A percentile compares a stretch with the other conserved stretches of the same genome.
These are phyloP conservation scores for Obba rivulosa DNA, from an alignment of 768 basidiomycete species.

Conservation along the genomic window DNA sequence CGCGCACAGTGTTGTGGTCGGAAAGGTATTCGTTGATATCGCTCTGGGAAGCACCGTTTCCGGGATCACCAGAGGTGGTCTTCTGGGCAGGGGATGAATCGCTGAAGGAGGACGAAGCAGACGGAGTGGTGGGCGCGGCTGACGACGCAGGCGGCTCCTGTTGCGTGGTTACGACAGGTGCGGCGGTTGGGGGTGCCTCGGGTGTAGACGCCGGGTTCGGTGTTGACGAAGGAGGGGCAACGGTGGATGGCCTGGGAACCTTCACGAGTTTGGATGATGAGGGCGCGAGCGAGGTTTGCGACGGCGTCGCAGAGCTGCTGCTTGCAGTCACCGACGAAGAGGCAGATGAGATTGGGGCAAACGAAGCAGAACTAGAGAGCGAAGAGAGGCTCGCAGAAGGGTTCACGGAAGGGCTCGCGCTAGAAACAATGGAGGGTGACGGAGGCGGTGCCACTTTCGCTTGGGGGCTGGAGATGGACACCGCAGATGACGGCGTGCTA, in stretches of 20 bases:
- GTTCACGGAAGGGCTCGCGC: neutral
- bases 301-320: neutral
- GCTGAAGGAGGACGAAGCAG: conserved; percentile 3
- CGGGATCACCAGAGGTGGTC: conserved; percentile 3
- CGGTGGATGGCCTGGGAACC: conserved; percentile 1
- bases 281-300: neutral
- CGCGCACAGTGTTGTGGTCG: conserved; percentile 59
- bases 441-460: too few species aligned
- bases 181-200: neutral
- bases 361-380: too few species aligned
- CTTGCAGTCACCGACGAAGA: neutral
- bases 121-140: conserved; percentile 2
- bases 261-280: neutral
- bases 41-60: conserved; percentile 26
- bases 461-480: neutral
- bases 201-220: conserved; percentile 1
- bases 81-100: neutral
- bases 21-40: conserved; percentile 51
- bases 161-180: conserved; percentile 1
- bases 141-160: conserved; percentile 3
- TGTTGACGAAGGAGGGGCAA: conserved; percentile 5
- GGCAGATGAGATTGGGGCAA: neutral
- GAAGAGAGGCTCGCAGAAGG: too few species aligned
- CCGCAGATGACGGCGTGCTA: neutral
- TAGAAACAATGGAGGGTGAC: neutral